A percentile compares a stretch with the other conserved stretches of the same genome.
phyloP scores from a whole-genome alignment of 2,329 filamentous ascomycete genomes.

The Neophaeococcomyces mojaviensis region DNA sequence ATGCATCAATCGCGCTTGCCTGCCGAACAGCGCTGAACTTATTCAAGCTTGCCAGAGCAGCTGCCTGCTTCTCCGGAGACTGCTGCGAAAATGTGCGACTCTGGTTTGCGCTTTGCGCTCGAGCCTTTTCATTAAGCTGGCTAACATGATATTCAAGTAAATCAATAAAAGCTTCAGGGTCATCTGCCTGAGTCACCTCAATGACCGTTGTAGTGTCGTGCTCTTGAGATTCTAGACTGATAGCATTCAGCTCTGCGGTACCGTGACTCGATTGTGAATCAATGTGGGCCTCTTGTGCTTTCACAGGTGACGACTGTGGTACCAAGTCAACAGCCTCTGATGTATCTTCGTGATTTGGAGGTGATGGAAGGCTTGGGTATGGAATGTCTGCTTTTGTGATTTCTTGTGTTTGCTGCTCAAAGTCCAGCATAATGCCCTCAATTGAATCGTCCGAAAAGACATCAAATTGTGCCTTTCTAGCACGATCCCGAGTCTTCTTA shows the following conservation, averaged over 20 bases:
- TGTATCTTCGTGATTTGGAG: slow-evolving; percentile 11
- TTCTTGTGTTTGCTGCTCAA: slow-evolving; percentile 28
- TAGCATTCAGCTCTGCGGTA: background rate
- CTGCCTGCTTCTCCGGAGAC: slow-evolving; percentile 10
- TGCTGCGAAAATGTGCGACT: slow-evolving; percentile 10
- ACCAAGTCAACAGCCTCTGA: slow-evolving; percentile 9
- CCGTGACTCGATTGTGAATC: slow-evolving; percentile 6
- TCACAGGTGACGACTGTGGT: slow-evolving; percentile 20
- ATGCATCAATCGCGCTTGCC: slow-evolving; percentile 1
- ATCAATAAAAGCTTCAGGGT: slow-evolving; percentile 26
- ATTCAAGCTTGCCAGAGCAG: slow-evolving; percentile 10
- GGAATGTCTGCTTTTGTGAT: background rate
- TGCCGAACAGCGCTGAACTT: slow-evolving; percentile 1
- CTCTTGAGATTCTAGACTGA: background rate
- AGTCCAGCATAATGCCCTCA: slow-evolving; percentile 42
- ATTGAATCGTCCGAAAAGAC: slow-evolving; percentile 49
- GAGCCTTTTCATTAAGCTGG: slow-evolving; percentile 27
- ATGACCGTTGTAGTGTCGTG: background rate
- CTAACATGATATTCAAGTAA: slow-evolving; percentile 31
- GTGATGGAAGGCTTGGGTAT: slow-evolving; percentile 19
- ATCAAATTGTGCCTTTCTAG: slow-evolving; percentile 37
- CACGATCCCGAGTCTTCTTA: slow-evolving; percentile 30
- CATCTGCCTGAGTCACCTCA: slow-evolving; percentile 13
- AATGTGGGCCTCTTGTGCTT: background rate
- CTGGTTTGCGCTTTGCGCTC: background rate